Conservation (phyloP, 169 alveolate genomes). For the Cryptosporidium tyzzeri region DNA sequence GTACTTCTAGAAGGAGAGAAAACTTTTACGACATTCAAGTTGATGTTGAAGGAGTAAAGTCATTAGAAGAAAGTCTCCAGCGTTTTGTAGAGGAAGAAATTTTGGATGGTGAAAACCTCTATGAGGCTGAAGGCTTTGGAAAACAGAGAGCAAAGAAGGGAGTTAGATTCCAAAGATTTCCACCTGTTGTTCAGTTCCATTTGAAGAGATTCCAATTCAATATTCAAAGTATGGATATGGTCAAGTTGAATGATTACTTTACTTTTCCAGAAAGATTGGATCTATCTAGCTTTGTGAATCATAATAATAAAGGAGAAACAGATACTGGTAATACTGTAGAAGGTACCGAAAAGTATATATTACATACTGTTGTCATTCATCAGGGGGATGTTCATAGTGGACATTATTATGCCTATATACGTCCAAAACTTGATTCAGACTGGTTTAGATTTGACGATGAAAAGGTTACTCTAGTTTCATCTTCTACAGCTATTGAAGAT, state of each 20-base stretch:
- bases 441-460: slow-evolving; percentile 96
- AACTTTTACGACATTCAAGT: slow-evolving; percentile 90
- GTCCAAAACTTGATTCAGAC: slow-evolving; percentile 81
- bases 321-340: slow-evolving; percentile 77
- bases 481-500: slow-evolving; percentile 84
- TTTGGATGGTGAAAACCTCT: slow-evolving; percentile 94
- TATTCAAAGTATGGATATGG: slow-evolving; percentile 85
- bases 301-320: slow-evolving; percentile 40
- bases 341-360: slow-evolving; percentile 85
- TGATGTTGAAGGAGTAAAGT: slow-evolving; percentile 92
- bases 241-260: slow-evolving; percentile 90
- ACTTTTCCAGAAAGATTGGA: slow-evolving; percentile 92
- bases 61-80: slow-evolving; percentile 91
- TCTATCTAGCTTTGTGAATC: slow-evolving; percentile 77
- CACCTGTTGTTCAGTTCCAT: slow-evolving; percentile 93
- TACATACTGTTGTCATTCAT: slow-evolving; percentile 95
- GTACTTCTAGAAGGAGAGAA: slow-evolving; percentile 88
- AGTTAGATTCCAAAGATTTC: slow-evolving; percentile 91
- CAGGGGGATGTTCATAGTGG: slow-evolving; percentile 95
- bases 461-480: slow-evolving; percentile 86
- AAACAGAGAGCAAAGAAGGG: slow-evolving; percentile 91
- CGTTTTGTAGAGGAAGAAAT: slow-evolving; percentile 93
- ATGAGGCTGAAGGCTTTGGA: slow-evolving; percentile 93
- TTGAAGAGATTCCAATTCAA: slow-evolving; percentile 90
- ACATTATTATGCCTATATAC: slow-evolving; percentile 94